These are phyloP conservation scores for Sarocladium kiliense DNA, from an alignment of 2,329 filamentous ascomycete species.

Conservation along the genomic window DNA sequence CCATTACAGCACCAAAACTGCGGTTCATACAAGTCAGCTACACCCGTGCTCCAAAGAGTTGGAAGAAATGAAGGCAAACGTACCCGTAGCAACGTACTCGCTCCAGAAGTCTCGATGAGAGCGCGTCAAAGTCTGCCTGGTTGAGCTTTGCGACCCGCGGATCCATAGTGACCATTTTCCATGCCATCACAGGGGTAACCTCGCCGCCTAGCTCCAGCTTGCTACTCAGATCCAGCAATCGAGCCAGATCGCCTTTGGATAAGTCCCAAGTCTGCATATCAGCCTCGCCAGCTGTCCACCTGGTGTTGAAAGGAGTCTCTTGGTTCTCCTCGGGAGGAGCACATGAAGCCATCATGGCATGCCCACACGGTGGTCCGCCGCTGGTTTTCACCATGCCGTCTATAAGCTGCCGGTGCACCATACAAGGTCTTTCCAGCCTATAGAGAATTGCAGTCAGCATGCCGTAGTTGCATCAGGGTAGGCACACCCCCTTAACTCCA, in stretches of 20 bases:
- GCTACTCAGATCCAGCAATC: slow-evolving; percentile 77
- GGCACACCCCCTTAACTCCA: neutral
- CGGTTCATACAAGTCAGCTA: neutral
- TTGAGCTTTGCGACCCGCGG: slow-evolving; percentile 63
- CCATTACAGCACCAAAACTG: slow-evolving; percentile 60
- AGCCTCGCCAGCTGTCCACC: slow-evolving; percentile 42
- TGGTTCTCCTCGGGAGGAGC: slow-evolving; percentile 48
- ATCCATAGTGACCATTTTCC: slow-evolving; percentile 74
- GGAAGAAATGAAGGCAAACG: slow-evolving; percentile 29
- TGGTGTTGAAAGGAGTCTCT: slow-evolving; percentile 45
- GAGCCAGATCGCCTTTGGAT: slow-evolving; percentile 69
- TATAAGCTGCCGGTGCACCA: slow-evolving; percentile 81
- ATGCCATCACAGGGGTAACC: slow-evolving; percentile 93
- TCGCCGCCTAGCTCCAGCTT: slow-evolving; percentile 80
- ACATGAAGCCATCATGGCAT: slow-evolving; percentile 89
- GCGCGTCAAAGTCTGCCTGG: slow-evolving; percentile 61
- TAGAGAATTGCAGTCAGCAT: slow-evolving; percentile 23
- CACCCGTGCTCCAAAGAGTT: too few species aligned
- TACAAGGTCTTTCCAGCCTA: slow-evolving; percentile 88
- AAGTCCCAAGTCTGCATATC: slow-evolving; percentile 75
- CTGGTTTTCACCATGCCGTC: slow-evolving; percentile 54
- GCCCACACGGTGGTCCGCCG: slow-evolving; percentile 71
- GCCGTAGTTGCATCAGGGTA: neutral
- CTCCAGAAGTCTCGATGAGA: slow-evolving; percentile 67
- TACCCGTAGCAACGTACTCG: slow-evolving; percentile 94